These are phyloP conservation scores for Aureobasidium leucospermi DNA, from an alignment of 2,329 filamentous ascomycete genomes.

Conservation along the genomic window DNA sequence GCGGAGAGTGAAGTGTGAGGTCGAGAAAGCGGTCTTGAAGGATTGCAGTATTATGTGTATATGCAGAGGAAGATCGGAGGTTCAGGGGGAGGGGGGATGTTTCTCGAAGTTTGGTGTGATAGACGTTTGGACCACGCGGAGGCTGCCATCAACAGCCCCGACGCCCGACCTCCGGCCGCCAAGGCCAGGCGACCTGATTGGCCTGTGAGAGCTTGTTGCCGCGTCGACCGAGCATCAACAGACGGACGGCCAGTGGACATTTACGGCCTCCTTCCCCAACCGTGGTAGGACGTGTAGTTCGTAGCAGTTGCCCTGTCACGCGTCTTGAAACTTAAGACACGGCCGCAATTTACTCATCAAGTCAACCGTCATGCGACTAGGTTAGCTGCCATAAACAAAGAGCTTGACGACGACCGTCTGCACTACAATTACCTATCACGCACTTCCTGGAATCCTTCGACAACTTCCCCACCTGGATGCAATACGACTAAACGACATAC, in stretches of 20 bases:
- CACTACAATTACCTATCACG: not conserved
- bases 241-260: not conserved
- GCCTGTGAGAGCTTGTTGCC: conserved; percentile 2
- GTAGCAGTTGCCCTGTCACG: conserved; percentile 2
- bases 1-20: not conserved
- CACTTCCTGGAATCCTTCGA: not conserved
- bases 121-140: conserved; percentile 13
- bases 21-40: not conserved
- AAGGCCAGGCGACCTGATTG: not conserved
- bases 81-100: conserved; percentile 6
- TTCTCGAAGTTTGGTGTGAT: conserved; percentile 12
- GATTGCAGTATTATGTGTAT: conserved; percentile 6
- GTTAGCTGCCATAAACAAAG: not conserved
- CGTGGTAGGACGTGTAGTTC: not conserved
- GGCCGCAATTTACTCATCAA: not conserved
- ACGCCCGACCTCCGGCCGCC: not conserved
- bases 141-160: not conserved
- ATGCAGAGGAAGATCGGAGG: not conserved
- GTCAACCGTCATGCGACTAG: not conserved
- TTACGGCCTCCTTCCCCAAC: conserved; percentile 6
- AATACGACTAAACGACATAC: not conserved
- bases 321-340: not conserved
- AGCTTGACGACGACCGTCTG: not conserved
- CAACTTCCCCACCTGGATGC: not conserved
- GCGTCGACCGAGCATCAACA: conserved; percentile 9